A percentile compares a stretch with the other conserved stretches of the same genome.
phyloP scores from a whole-genome alignment of 257 asterid genomes.

The Primulina tabacum region DNA sequence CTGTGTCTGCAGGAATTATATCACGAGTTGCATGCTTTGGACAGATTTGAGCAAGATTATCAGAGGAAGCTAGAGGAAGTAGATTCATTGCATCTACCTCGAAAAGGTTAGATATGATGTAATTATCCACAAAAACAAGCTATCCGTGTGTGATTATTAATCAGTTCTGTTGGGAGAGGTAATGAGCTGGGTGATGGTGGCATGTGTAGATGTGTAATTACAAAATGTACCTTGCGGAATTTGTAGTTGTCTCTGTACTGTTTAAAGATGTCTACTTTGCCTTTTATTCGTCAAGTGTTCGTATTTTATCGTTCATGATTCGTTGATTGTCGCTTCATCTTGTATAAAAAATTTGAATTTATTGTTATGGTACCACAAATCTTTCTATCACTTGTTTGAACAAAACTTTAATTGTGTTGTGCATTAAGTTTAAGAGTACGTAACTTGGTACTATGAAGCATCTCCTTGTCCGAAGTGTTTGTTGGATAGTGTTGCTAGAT shows the following conservation, averaged over 20 bases:
- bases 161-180: slow-evolving; percentile 4
- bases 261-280: background rate
- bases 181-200: slow-evolving; percentile 5
- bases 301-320: background rate
- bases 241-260: background rate
- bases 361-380: too few species aligned
- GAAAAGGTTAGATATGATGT: slow-evolving; percentile 59
- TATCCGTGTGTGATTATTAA: slow-evolving; percentile 7
- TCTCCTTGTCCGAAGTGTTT: background rate
- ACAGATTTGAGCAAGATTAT: slow-evolving; percentile 90
- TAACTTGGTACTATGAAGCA: too few species aligned
- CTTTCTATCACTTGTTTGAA: background rate
- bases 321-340: too few species aligned
- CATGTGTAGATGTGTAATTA: background rate
- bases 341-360: too few species aligned
- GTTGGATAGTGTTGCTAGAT: background rate
- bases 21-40: slow-evolving; percentile 90
- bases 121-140: slow-evolving; percentile 5
- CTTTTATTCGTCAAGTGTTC: background rate
- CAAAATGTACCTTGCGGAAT: background rate
- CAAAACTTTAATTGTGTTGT: background rate
- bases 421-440: too few species aligned
- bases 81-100: slow-evolving; percentile 79
- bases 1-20: slow-evolving; percentile 71
- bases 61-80: slow-evolving; percentile 86